Percentiles rank a stretch among this genome's conserved stretches.
Conservation (phyloP, 495 filamentous ascomycete species). For the Melanomma pulvis-pyrius region DNA sequence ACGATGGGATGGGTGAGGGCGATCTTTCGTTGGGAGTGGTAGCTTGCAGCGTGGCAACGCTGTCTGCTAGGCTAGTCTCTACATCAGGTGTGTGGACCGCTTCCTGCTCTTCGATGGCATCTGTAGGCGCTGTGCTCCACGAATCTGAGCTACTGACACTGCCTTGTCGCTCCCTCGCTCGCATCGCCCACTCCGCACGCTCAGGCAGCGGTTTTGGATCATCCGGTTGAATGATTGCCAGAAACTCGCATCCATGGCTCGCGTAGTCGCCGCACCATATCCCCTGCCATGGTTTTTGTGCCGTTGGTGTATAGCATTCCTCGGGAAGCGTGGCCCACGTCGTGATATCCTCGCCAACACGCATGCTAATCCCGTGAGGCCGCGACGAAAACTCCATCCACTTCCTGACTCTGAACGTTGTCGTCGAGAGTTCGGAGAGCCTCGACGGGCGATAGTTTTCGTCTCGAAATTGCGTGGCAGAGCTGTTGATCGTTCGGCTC, state of each 20-base stretch:
- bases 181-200: slow-evolving; percentile 18
- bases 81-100: neutral
- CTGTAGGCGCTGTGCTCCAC: slow-evolving; percentile 25
- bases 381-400: slow-evolving; percentile 62
- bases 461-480: slow-evolving; percentile 44
- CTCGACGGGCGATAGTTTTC: slow-evolving; percentile 48
- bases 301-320: slow-evolving; percentile 72
- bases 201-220: slow-evolving; percentile 33
- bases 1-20: neutral
- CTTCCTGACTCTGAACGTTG: slow-evolving; percentile 70
- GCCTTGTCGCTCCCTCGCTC: slow-evolving; percentile 6
- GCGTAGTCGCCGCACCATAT: slow-evolving; percentile 93
- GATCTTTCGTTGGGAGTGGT: neutral
- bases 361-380: slow-evolving; percentile 28
- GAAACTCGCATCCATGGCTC: slow-evolving; percentile 84
- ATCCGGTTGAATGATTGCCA: slow-evolving; percentile 75
- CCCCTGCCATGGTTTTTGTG: slow-evolving; percentile 78
- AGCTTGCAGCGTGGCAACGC: neutral
- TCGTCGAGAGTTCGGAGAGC: slow-evolving; percentile 59
- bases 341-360: slow-evolving; percentile 65
- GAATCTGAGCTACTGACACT: slow-evolving; percentile 23
- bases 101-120: neutral
- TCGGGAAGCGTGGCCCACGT: slow-evolving; percentile 78
- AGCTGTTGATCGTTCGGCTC: slow-evolving; percentile 56
- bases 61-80: slow-evolving; percentile 13